phyloP scores from a whole-genome alignment of 768 basidiomycete genomes.

The Tylopilus subfusipes region DNA sequence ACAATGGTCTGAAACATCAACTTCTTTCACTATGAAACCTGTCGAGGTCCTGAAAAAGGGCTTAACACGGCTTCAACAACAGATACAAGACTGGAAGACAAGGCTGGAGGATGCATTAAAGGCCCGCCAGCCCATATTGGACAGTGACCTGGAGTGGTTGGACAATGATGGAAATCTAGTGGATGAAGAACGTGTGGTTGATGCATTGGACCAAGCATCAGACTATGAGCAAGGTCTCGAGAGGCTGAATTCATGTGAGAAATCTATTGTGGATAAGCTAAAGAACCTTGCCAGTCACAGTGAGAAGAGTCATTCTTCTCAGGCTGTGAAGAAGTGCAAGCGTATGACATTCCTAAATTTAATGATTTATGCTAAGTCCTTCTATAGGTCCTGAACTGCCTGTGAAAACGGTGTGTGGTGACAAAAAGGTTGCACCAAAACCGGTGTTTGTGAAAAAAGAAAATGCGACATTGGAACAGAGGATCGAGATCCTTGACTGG shows the following conservation, averaged over 20 bases:
- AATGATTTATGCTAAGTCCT: too few relatives aligned
- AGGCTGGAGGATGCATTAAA: neutral
- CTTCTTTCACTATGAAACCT: neutral
- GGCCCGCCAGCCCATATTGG: neutral
- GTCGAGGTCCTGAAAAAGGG: neutral
- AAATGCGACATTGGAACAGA: conserved; percentile 27
- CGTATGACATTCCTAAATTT: neutral
- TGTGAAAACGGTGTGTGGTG: too few relatives aligned
- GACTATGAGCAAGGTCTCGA: neutral
- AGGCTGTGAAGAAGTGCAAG: neutral
- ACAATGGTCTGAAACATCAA: too few relatives aligned
- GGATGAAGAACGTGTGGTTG: neutral
- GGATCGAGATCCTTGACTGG: too few relatives aligned
- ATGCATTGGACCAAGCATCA: neutral
- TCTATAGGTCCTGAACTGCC: too few relatives aligned
- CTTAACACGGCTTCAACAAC: neutral
- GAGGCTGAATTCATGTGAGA: neutral
- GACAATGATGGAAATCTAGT: neutral
- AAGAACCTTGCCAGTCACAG: too few relatives aligned
- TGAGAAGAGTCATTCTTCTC: neutral
- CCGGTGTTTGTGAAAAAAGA: neutral
- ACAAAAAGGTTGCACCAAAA: neutral
- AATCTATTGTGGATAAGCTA: neutral
- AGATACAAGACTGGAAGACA: neutral
- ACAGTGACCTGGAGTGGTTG: neutral